phyloP scores from a whole-genome alignment of 768 basidiomycete species.

The Pleurotus sapidus region DNA sequence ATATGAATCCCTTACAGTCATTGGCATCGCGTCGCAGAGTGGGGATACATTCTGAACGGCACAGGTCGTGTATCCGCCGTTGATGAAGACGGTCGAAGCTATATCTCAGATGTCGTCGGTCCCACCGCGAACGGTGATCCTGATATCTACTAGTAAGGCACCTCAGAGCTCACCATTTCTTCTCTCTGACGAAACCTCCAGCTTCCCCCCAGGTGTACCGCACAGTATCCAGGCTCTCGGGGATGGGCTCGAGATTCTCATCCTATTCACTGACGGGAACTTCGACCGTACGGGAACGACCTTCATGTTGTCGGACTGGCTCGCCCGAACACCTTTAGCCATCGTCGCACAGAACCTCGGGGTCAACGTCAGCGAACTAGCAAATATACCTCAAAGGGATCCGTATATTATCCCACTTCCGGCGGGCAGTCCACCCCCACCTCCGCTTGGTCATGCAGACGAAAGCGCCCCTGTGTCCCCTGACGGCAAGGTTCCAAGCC shows the following conservation, averaged over 20 bases:
- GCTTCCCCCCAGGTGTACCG: constrained; percentile 15
- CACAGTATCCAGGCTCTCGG: constrained; percentile 15
- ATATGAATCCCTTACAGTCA: constrained; percentile 4
- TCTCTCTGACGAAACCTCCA: background rate
- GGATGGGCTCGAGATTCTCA: constrained; percentile 12
- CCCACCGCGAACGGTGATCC: constrained; percentile 11
- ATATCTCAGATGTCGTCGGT: constrained; percentile 13
- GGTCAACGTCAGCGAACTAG: constrained; percentile 10
- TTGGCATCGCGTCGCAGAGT: constrained; percentile 17
- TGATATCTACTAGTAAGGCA: constrained; percentile 14
- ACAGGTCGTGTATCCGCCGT: constrained; percentile 14
- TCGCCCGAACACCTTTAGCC: constrained; percentile 13
- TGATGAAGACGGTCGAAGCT: constrained; percentile 15
- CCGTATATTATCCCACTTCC: constrained; percentile 11
- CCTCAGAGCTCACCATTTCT: background rate
- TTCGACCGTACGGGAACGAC: constrained; percentile 13
- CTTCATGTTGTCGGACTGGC: constrained; percentile 17
- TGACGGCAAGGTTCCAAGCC: constrained; percentile 14
- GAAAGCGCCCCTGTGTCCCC: constrained; percentile 11
- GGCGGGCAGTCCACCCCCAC: constrained; percentile 10
- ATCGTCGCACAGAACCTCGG: constrained; percentile 15
- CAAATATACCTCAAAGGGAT: constrained; percentile 13
- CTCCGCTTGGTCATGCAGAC: constrained; percentile 12
- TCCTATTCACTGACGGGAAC: constrained; percentile 15
- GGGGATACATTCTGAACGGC: constrained; percentile 16